Evolutionary conservation across 2,329 filamentous ascomycete species (phyloP).

Genomic region (Niveomyces coronatus): DNA sequence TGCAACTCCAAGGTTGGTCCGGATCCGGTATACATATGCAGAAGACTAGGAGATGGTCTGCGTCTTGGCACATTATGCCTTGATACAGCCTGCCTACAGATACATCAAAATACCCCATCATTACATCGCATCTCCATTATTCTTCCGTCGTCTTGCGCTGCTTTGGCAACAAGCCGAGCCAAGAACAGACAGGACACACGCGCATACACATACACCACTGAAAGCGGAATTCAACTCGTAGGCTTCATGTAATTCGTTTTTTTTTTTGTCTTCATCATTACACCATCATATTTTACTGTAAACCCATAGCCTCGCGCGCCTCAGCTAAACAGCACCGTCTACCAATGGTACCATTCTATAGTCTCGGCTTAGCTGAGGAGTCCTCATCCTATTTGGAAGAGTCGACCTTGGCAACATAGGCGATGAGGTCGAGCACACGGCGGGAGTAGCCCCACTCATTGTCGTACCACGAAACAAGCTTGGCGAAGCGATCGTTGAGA

Average conservation of each 20-base stretch:
- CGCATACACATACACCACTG: neutral
- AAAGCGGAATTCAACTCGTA: neutral
- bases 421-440: conserved; percentile 75
- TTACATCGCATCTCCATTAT: neutral
- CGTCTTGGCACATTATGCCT: too few species aligned
- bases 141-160: neutral
- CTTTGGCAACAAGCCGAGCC: neutral
- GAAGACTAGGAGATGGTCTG: too few species aligned
- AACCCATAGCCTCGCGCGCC: conserved; percentile 9
- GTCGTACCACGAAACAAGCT: conserved; percentile 97
- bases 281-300: conserved; percentile 10
- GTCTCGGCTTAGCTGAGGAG: conserved; percentile 8
- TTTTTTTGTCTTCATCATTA: conserved; percentile 12
- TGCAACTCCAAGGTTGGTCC: too few species aligned
- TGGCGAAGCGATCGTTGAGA: conserved; percentile 97
- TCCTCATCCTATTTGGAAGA: conserved; percentile 35
- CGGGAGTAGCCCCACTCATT: conserved; percentile 99
- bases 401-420: conserved; percentile 73
- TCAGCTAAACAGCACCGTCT: conserved; percentile 8
- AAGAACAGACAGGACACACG: too few species aligned
- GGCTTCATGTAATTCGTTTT: conserved; percentile 8
- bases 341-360: conserved; percentile 15
- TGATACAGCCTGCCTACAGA: too few species aligned
- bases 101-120: neutral
- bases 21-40: too few species aligned